A percentile compares a stretch with the other conserved stretches of the same genome.
Evolutionary conservation across 352 stramenopile genomes (phyloP).

Genomic region (Globisporangium megalacanthum): DNA sequence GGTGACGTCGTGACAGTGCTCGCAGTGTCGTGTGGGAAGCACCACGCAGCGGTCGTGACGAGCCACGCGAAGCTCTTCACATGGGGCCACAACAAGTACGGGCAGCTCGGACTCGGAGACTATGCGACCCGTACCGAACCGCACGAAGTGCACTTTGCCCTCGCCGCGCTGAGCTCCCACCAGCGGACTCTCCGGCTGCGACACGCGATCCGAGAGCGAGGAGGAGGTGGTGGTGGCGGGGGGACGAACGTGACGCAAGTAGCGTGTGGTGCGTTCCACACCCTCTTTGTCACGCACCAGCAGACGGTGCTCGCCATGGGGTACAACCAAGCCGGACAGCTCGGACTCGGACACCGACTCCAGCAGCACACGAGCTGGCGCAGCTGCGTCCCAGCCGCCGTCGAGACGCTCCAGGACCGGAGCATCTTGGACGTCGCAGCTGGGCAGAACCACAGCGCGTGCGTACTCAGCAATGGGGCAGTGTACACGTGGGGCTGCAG

Average conservation of each 20-base stretch:
- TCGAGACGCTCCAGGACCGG: constrained; percentile 45
- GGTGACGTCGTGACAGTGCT: constrained; percentile 36
- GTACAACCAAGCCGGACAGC: constrained; percentile 74
- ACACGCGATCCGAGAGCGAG: constrained; percentile 41
- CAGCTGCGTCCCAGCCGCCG: constrained; percentile 47
- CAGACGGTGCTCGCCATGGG: constrained; percentile 73
- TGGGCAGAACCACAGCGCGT: constrained; percentile 70
- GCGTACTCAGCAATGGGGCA: constrained; percentile 62
- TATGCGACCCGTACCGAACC: constrained; percentile 38
- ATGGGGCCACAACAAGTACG: constrained; percentile 73
- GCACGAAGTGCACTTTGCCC: constrained; percentile 47
- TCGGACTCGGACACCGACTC: constrained; percentile 58
- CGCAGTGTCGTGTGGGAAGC: constrained; percentile 62
- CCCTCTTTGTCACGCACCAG: constrained; percentile 70
- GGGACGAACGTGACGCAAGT: constrained; percentile 62
- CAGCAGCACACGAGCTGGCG: constrained; percentile 61
- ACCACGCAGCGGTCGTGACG: constrained; percentile 62
- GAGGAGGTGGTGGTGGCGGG: neutral
- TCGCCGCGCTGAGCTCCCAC: constrained; percentile 35
- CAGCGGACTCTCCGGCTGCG: constrained; percentile 50
- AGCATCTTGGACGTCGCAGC: constrained; percentile 67
- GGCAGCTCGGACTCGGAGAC: constrained; percentile 57
- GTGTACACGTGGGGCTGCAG: constrained; percentile 76
- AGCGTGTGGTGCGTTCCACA: constrained; percentile 62
- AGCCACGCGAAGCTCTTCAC: constrained; percentile 57